Conservation (phyloP, 805 yeast species). For the Hanseniaspora occidentalis region DNA sequence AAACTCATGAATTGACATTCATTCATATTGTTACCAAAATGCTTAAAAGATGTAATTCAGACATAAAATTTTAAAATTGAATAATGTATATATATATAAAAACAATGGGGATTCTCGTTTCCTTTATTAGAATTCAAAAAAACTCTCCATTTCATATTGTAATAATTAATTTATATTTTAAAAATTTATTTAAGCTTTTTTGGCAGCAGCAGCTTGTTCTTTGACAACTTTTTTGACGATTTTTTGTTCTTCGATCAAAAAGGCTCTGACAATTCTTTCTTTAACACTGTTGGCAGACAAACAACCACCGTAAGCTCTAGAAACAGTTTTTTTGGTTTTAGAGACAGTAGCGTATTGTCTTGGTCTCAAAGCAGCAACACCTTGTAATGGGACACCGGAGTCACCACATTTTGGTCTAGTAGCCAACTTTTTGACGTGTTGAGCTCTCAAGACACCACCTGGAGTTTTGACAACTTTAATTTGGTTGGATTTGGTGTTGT, state of each 20-base stretch:
- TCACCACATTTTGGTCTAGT: constrained; percentile 84
- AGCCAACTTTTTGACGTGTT: constrained; percentile 88
- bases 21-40: too few species aligned
- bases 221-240: constrained; percentile 98
- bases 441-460: constrained; percentile 98
- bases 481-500: constrained; percentile 99
- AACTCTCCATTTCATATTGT: too few species aligned
- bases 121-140: too few species aligned
- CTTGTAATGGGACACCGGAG: constrained; percentile 71
- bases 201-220: constrained; percentile 87
- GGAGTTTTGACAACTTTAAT: constrained; percentile 99
- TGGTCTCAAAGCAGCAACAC: constrained; percentile 94
- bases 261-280: constrained; percentile 99
- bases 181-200: constrained; percentile 26
- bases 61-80: too few species aligned
- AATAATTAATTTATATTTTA: too few species aligned
- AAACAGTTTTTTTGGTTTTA: constrained; percentile 94
- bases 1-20: too few species aligned
- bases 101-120: too few species aligned
- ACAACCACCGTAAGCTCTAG: constrained; percentile 99
- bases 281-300: constrained; percentile 98
- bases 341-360: constrained; percentile 92
- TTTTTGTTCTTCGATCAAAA: constrained; percentile 99
- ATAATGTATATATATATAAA: too few species aligned
- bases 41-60: too few species aligned